Percentiles rank a stretch among this genome's conserved stretches.
phyloP scores from a whole-genome alignment of 495 filamentous ascomycete species.

The Hyaloscypha finlandica region DNA sequence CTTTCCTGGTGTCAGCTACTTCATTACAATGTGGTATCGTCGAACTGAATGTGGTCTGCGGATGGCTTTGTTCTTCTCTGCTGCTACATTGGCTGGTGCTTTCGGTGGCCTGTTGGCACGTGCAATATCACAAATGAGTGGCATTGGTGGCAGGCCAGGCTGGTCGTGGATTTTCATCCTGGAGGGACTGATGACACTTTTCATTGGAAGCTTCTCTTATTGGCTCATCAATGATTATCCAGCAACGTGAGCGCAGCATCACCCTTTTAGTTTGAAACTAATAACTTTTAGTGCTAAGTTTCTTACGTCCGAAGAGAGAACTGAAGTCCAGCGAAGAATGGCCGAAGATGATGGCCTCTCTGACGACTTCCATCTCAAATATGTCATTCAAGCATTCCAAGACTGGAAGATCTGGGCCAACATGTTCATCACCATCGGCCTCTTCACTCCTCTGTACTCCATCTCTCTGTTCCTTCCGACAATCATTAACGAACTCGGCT shows the following conservation, averaged over 20 bases:
- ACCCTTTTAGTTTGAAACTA: slow-evolving; percentile 1
- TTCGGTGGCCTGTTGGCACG: slow-evolving; percentile 63
- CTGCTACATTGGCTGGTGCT: slow-evolving; percentile 58
- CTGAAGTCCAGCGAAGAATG: slow-evolving; percentile 50
- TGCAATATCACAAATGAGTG: slow-evolving; percentile 64
- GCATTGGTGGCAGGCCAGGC: slow-evolving; percentile 46
- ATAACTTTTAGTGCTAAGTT: slow-evolving; percentile 46
- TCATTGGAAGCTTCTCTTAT: slow-evolving; percentile 45
- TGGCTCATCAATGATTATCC: slow-evolving; percentile 63
- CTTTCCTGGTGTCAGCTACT: slow-evolving; percentile 55
- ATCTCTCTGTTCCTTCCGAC: slow-evolving; percentile 69
- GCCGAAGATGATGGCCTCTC: slow-evolving; percentile 63
- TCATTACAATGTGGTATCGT: slow-evolving; percentile 64
- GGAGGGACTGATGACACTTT: slow-evolving; percentile 49
- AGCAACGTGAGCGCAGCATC: slow-evolving; percentile 38
- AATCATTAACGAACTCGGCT: slow-evolving; percentile 66
- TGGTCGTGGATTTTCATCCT: slow-evolving; percentile 74
- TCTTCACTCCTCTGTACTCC: slow-evolving; percentile 63
- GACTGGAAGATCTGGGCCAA: slow-evolving; percentile 68
- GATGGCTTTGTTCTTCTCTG: slow-evolving; percentile 58
- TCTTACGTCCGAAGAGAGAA: slow-evolving; percentile 49
- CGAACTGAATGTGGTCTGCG: slow-evolving; percentile 61
- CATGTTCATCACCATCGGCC: slow-evolving; percentile 48
- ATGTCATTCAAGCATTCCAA: slow-evolving; percentile 62
- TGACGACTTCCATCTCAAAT: slow-evolving; percentile 68